A percentile compares a stretch with the other conserved stretches of the same genome.
Evolutionary conservation across 768 basidiomycete genomes (phyloP).

Genomic region (Lactifluus rugatus): DNA sequence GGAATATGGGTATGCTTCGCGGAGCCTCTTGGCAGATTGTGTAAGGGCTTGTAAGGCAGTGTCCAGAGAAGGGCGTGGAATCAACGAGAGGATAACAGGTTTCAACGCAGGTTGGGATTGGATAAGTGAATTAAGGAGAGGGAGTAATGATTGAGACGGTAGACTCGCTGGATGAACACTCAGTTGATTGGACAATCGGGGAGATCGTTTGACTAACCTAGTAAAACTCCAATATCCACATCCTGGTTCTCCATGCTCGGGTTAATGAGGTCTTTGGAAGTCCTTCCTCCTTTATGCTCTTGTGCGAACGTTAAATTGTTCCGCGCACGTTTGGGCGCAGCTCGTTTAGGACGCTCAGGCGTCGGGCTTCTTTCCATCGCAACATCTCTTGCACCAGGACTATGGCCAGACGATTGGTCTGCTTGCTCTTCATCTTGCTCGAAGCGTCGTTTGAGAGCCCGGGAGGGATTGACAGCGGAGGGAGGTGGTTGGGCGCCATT

Average conservation of each 20-base stretch:
- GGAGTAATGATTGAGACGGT: conserved; percentile 66
- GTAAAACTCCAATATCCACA: conserved; percentile 68
- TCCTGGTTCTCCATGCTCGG: conserved; percentile 43
- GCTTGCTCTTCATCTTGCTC: conserved; percentile 63
- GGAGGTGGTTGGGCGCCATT: conserved; percentile 47
- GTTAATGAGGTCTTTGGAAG: conserved; percentile 41
- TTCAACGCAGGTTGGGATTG: conserved; percentile 62
- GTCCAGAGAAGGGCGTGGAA: conserved; percentile 77
- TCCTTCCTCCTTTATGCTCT: conserved; percentile 29
- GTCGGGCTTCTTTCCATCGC: conserved; percentile 83
- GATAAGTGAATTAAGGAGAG: conserved; percentile 60
- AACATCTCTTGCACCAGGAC: conserved; percentile 40
- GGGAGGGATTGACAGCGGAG: conserved; percentile 36
- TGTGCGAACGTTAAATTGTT: conserved; percentile 30
- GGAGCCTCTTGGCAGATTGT: conserved; percentile 60
- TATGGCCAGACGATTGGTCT: conserved; percentile 22
- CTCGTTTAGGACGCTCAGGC: conserved; percentile 65
- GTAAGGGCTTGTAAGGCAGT: conserved; percentile 60
- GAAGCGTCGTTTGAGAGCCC: conserved; percentile 53
- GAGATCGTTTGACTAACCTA: conserved; percentile 42
- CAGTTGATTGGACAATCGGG: conserved; percentile 9
- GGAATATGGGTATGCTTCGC: conserved; percentile 80
- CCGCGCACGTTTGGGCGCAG: conserved; percentile 57
- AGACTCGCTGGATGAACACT: conserved; percentile 49
- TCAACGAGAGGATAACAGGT: conserved; percentile 58